Evolutionary conservation across 352 stramenopile genomes (phyloP).

Genomic region (Vaucheria bursata): DNA sequence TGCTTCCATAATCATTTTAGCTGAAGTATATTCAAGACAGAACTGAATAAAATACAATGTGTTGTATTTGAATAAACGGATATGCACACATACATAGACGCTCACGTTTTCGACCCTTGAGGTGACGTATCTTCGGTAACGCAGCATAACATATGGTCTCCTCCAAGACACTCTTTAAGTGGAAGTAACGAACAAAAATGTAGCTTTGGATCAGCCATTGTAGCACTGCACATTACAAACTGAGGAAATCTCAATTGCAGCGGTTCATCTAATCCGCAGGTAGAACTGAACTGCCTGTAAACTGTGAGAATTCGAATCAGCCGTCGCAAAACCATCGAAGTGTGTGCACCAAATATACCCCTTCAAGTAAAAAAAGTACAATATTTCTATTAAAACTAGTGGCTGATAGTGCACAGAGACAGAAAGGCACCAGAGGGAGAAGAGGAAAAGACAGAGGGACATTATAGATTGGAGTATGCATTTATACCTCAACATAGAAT

Average conservation of each 20-base stretch:
- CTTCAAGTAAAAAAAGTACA: neutral
- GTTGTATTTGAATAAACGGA: too few relatives aligned
- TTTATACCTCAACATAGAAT: too few relatives aligned
- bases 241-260: constrained; percentile 55
- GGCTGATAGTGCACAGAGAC: too few relatives aligned
- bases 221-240: constrained; percentile 90
- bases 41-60: too few relatives aligned
- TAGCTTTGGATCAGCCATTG: constrained; percentile 77
- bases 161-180: constrained; percentile 50
- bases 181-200: constrained; percentile 84
- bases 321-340: constrained; percentile 74
- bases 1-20: too few relatives aligned
- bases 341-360: constrained; percentile 71
- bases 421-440: too few relatives aligned
- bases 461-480: too few relatives aligned
- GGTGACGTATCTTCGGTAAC: constrained; percentile 71
- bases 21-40: too few relatives aligned
- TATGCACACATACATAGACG: too few relatives aligned
- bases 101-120: constrained; percentile 62
- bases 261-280: too few relatives aligned
- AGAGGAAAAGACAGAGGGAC: too few relatives aligned
- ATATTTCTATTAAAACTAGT: too few relatives aligned
- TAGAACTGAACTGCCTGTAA: constrained; percentile 52
- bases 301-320: constrained; percentile 73
- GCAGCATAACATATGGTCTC: constrained; percentile 56